Evolutionary conservation across 164 flowering plant species (phyloP).

Genomic region (Magnolia sinica): DNA sequence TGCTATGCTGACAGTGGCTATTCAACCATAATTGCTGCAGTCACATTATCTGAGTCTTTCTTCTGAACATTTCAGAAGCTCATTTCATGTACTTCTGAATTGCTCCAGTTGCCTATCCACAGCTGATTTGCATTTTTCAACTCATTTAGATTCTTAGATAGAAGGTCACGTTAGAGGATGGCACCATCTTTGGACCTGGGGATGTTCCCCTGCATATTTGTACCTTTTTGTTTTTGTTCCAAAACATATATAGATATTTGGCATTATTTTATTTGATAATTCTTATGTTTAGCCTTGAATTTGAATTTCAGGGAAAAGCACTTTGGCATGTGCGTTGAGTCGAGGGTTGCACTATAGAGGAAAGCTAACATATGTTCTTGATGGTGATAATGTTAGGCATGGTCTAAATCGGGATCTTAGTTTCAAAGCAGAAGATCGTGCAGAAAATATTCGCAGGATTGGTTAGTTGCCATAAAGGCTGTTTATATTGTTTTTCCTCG

Average conservation of each 20-base stretch:
- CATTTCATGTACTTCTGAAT: neutral
- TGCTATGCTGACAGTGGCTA: too few species aligned
- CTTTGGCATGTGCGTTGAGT: constrained; percentile 80
- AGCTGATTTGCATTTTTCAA: neutral
- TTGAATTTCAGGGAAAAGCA: constrained; percentile 74
- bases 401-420: constrained; percentile 76
- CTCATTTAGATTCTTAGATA: neutral
- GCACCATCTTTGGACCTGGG: neutral
- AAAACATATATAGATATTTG: too few species aligned
- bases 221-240: neutral
- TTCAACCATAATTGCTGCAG: neutral
- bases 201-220: neutral
- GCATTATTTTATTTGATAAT: neutral
- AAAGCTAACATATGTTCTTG: constrained; percentile 78
- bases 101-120: too few species aligned
- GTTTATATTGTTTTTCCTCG: neutral
- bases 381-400: constrained; percentile 95
- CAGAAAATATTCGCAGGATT: constrained; percentile 82
- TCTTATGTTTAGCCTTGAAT: constrained; percentile 2
- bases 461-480: constrained; percentile 36
- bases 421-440: constrained; percentile 83
- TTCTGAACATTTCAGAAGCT: neutral
- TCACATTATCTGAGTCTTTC: neutral
- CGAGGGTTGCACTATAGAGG: constrained; percentile 59
- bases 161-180: neutral